Base-by-base conservation (phyloP, 2,329 filamentous ascomycete genomes). In the Botrytis medusae region DNA sequence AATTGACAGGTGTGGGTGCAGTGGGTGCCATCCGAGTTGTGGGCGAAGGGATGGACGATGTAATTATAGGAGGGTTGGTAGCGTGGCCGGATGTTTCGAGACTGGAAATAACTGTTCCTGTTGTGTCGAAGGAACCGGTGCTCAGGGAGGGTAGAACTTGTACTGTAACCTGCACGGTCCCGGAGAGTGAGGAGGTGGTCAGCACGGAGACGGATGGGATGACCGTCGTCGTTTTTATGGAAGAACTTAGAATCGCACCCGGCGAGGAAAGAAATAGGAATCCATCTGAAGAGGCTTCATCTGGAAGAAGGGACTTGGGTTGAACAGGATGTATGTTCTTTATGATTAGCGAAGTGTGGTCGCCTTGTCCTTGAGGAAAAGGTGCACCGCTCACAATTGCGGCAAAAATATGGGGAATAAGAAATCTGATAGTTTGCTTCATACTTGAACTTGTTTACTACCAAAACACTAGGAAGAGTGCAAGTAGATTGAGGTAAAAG, bases 11-110 rank as follows among this genome's bases (percentile, higher is more conserved):
- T 22, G 63, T 73, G 25, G 61, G 64, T 37, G 51, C 46, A 10
- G 59, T 51, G 51, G 73, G 63, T 22, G 60, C 62, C n/a, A 72
- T 37, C n/a, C 10, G 61, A 51, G 74, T 73, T 18, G 70, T 62
- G 25, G 74, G 72, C 59, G 74, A 44, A 42, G n/a, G 57, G 12
- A 73, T 64, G 25, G 72, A 46, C 4, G 32, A 42, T 25, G 42
- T 72, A 10, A 65, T 32, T 20, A 72, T 42, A 42, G 60, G 69
- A 68, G 34, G 34, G 12, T 18, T 22, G 25, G 48, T 68, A 42
- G 57, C 69, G 37, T 62, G 61, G 42, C 42, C 60, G 34, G 34
- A 67, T 29, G 46, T 72, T 46, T 62, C 60, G 18, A 72, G 69
- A 25, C 60, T 67, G 18, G 69, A 65, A n/a, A 42, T n/a, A 22